Percentiles rank a stretch among this genome's conserved stretches.
Evolutionary conservation across 169 alveolate species (phyloP).

Genomic region (Toxoplasma gondii): DNA sequence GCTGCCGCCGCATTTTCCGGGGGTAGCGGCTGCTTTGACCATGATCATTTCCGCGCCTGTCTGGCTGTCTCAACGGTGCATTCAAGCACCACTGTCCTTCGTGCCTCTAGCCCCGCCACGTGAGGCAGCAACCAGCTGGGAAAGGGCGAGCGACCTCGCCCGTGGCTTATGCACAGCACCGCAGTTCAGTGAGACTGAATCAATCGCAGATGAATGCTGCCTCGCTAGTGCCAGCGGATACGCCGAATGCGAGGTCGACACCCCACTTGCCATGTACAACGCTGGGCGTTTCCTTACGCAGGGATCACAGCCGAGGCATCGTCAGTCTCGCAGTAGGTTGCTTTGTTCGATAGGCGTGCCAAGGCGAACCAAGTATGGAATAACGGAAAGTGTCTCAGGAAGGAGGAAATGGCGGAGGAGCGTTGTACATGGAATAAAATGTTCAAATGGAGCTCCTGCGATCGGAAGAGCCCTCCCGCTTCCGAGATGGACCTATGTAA

Average conservation of each 20-base stretch:
- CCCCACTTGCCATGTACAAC: no score
- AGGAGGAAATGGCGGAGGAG: background rate
- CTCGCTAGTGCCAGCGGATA: no score
- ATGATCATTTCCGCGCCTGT: background rate
- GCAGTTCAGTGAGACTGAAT: background rate
- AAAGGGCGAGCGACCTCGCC: background rate
- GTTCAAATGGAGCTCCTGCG: background rate
- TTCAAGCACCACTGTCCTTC: background rate
- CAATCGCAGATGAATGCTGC: background rate
- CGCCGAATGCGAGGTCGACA: no score
- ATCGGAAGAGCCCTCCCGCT: background rate
- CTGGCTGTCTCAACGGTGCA: slow-evolving; percentile 7
- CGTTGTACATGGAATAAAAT: background rate
- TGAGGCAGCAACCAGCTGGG: background rate
- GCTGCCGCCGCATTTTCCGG: background rate
- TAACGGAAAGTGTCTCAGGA: background rate
- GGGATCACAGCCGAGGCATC: no score
- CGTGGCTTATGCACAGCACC: background rate
- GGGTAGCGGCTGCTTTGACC: slow-evolving; percentile 6
- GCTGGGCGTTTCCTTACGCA: no score
- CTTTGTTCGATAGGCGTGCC: no score
- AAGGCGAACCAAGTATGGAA: background rate
- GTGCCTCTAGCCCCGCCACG: background rate
- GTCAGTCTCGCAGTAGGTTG: no score
- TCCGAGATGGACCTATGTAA: background rate